Conservation (phyloP, 2,329 filamentous ascomycete species). For the Elsinoe necatrix region DNA sequence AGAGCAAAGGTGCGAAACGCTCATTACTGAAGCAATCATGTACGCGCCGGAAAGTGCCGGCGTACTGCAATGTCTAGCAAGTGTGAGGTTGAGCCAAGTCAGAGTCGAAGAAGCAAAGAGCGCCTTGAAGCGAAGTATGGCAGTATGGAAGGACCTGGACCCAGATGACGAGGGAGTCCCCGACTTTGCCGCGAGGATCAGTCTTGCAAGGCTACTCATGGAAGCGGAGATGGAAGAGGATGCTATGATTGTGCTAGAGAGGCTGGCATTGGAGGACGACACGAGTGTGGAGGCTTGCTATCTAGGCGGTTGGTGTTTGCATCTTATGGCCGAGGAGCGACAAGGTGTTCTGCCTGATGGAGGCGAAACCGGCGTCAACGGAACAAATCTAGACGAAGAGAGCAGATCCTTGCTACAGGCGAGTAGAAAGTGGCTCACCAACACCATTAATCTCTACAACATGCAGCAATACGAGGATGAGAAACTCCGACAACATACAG, state of each 20-base stretch:
- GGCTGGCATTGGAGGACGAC: constrained; percentile 81
- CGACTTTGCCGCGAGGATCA: constrained; percentile 78
- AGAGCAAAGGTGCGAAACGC: constrained; percentile 74
- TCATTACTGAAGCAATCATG: constrained; percentile 83
- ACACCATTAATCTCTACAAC: constrained; percentile 70
- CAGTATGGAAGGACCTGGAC: constrained; percentile 71
- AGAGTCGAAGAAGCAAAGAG: constrained; percentile 69
- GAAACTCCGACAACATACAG: constrained; percentile 63
- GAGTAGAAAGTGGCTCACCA: constrained; percentile 73
- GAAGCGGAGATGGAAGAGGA: constrained; percentile 81
- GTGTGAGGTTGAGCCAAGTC: constrained; percentile 82
- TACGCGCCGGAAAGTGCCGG: constrained; percentile 74
- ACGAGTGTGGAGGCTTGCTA: constrained; percentile 95
- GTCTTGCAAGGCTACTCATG: constrained; percentile 75
- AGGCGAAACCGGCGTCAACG: constrained; percentile 8
- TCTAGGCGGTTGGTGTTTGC: constrained; percentile 86
- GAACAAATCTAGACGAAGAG: constrained; percentile 16
- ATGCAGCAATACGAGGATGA: constrained; percentile 79
- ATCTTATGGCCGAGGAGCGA: constrained; percentile 64
- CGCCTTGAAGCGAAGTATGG: constrained; percentile 70
- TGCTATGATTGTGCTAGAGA: constrained; percentile 75
- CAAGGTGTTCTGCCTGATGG: constrained; percentile 25
- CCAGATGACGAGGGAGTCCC: constrained; percentile 66
- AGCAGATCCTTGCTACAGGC: constrained; percentile 36
- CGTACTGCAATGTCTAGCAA: constrained; percentile 91